Percentiles rank a stretch among this genome's conserved stretches.
phyloP scores from a whole-genome alignment of 176 grass and related monocot genomes.

The Cenchrus fungigraminus region DNA sequence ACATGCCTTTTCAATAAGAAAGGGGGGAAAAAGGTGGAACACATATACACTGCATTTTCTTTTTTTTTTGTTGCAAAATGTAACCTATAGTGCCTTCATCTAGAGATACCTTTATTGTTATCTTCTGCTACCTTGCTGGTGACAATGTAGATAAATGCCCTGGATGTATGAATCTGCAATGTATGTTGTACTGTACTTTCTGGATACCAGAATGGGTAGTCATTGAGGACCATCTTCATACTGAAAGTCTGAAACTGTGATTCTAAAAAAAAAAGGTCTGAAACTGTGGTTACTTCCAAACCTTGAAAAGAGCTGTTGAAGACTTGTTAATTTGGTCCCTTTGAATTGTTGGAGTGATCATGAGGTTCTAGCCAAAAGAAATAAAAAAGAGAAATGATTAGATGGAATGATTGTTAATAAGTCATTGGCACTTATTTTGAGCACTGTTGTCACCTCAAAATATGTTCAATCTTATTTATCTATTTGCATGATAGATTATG shows the following conservation, averaged over 20 bases:
- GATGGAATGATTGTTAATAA: neutral
- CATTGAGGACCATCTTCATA: neutral
- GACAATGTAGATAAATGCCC: neutral
- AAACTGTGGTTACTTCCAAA: conserved; percentile 22
- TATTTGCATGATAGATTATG: conserved; percentile 15
- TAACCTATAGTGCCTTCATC: neutral
- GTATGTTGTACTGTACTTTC: neutral
- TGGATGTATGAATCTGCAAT: neutral
- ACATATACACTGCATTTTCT: neutral
- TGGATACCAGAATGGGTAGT: neutral
- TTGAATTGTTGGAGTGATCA: conserved; percentile 4
- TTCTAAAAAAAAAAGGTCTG: neutral
- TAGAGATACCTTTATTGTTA: neutral
- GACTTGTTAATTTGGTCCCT: neutral
- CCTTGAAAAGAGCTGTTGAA: neutral
- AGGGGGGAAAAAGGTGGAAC: neutral
- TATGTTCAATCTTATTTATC: neutral
- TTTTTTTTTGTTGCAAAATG: conserved; percentile 9
- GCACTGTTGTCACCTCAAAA: neutral
- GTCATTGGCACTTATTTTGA: neutral
- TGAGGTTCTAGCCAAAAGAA: neutral
- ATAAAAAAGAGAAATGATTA: neutral
- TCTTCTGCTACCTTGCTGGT: neutral
- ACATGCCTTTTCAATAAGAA: neutral
- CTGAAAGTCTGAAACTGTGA: neutral